phyloP scores from a whole-genome alignment of 768 basidiomycete species.

The Lentinus tigrinus region DNA sequence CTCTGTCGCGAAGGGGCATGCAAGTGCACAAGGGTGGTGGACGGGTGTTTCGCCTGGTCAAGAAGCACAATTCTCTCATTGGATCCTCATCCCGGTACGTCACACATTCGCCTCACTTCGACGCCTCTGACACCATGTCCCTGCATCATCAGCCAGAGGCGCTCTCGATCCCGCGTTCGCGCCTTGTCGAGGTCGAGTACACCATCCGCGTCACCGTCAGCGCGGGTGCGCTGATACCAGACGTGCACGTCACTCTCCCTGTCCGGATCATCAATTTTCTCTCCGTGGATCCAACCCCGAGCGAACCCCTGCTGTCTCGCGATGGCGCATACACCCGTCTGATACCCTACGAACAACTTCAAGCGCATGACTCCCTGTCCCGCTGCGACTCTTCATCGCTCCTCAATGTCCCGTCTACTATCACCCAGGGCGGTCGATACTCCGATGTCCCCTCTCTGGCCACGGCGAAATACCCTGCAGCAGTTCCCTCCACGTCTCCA shows the following conservation, averaged over 20 bases:
- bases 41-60: conserved; percentile 69
- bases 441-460: too few relatives aligned
- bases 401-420: not conserved
- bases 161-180: conserved; percentile 63
- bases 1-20: conserved; percentile 60
- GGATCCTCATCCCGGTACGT: conserved; percentile 67
- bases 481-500: too few relatives aligned
- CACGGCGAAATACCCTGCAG: too few relatives aligned
- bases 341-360: not conserved
- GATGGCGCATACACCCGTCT: conserved; percentile 14
- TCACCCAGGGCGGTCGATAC: not conserved
- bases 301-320: conserved; percentile 15
- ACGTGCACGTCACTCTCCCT: conserved; percentile 71
- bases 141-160: conserved; percentile 54
- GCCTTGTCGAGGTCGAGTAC: conserved; percentile 78
- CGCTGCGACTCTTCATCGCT: not conserved
- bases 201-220: conserved; percentile 62
- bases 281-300: conserved; percentile 79
- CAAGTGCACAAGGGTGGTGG: conserved; percentile 90
- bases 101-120: too few relatives aligned
- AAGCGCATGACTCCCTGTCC: not conserved
- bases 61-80: conserved; percentile 62
- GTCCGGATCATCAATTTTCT: conserved; percentile 79
- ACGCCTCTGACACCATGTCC: not conserved
- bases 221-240: conserved; percentile 56